Conservation (phyloP, 2,329 filamentous ascomycete genomes). For the Mycosphaerelloides madeirae region DNA sequence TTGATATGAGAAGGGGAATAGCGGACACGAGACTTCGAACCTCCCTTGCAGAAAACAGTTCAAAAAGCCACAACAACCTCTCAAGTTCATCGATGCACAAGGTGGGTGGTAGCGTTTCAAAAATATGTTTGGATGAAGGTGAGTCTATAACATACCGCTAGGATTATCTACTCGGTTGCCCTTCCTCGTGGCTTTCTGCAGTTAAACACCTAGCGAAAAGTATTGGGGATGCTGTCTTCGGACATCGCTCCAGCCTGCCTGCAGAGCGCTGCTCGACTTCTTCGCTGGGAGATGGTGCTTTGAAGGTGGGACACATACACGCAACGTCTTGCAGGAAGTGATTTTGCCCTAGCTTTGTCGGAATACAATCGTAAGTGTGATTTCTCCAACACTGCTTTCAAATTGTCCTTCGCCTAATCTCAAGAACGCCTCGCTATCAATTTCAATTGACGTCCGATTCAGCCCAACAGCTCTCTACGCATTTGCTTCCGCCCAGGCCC, state of each 20-base stretch:
- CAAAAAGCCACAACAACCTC: neutral
- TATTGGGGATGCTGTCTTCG: constrained; percentile 48
- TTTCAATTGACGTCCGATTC: too few species aligned
- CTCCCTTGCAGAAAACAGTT: constrained; percentile 4
- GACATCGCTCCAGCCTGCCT: constrained; percentile 56
- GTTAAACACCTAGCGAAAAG: constrained; percentile 94
- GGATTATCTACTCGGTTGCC: constrained; percentile 80
- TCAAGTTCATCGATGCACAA: neutral
- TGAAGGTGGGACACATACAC: constrained; percentile 75
- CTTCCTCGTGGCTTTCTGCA: constrained; percentile 65
- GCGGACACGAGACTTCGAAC: constrained; percentile 4
- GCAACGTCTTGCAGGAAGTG: neutral
- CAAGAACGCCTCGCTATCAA: too few species aligned
- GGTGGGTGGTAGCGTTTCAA: neutral
- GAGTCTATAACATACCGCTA: neutral
- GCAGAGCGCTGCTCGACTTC: constrained; percentile 69
- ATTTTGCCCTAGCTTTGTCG: too few species aligned
- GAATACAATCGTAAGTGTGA: too few species aligned
- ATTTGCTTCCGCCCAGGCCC: too few species aligned
- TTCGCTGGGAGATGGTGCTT: constrained; percentile 65
- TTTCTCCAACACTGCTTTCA: too few species aligned
- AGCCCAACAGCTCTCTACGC: too few species aligned
- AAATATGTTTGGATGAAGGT: neutral
- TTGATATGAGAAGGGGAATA: constrained; percentile 2
- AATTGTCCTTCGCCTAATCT: too few species aligned